Conservation (phyloP, 2,329 filamentous ascomycete genomes). For the Fusarium hostae region DNA sequence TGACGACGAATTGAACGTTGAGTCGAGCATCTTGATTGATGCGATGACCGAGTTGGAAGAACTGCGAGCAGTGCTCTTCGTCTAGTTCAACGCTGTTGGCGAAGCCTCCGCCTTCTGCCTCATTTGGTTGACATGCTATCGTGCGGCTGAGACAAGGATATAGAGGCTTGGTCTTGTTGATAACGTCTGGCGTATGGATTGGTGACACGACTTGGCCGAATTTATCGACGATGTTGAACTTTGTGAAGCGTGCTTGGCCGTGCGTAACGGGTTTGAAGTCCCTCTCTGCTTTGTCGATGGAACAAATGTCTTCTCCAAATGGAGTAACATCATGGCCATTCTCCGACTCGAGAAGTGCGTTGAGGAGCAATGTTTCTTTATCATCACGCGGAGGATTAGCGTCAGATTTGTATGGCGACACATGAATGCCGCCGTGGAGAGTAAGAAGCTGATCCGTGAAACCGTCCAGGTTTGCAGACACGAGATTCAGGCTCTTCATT, state of each 20-base stretch:
- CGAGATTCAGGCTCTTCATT: background rate
- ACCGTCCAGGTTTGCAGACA: background rate
- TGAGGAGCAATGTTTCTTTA: background rate
- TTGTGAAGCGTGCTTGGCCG: background rate
- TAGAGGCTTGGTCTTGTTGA: background rate
- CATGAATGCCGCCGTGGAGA: background rate
- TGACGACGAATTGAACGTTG: background rate
- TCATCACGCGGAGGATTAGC: background rate
- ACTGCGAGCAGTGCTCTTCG: background rate
- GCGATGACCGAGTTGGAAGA: background rate
- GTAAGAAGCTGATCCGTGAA: background rate
- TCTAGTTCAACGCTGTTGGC: background rate
- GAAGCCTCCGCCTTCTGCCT: background rate
- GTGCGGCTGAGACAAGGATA: background rate
- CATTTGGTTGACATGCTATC: background rate
- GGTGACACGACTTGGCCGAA: background rate
- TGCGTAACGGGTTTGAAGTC: background rate
- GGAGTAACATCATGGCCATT: background rate
- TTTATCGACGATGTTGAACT: background rate
- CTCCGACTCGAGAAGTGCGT: accelerated
- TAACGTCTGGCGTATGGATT: background rate
- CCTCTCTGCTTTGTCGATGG: background rate
- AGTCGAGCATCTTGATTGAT: background rate
- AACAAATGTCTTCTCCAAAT: background rate
- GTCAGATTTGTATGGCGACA: background rate